phyloP scores from a whole-genome alignment of 441 rosid genomes.

The Jatropha multifida region DNA sequence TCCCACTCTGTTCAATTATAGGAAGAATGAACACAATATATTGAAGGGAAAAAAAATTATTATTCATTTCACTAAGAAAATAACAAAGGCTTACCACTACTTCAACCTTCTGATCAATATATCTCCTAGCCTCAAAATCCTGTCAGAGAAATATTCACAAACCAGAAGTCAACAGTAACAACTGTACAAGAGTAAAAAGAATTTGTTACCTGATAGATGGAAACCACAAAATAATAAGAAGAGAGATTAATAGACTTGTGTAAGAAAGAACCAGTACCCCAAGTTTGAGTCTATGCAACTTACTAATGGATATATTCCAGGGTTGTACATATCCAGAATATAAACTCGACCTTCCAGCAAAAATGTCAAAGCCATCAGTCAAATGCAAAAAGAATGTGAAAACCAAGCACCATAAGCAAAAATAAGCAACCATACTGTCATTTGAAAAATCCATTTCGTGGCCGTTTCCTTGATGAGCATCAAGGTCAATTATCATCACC shows the following conservation, averaged over 20 bases:
- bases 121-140: constrained; percentile 78
- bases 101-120: constrained; percentile 78
- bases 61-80: constrained; percentile 12
- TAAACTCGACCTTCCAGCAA: constrained; percentile 69
- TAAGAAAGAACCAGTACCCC: not conserved
- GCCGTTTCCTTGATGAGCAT: constrained; percentile 99
- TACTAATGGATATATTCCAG: constrained; percentile 87
- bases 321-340: constrained; percentile 87
- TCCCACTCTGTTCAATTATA: constrained; percentile 64
- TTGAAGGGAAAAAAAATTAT: constrained; percentile 11
- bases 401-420: constrained; percentile 13
- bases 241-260: not conserved
- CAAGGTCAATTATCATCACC: constrained; percentile 97
- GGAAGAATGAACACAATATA: constrained; percentile 7
- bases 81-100: constrained; percentile 49
- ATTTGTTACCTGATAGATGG: not conserved
- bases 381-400: constrained; percentile 18
- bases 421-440: constrained; percentile 54
- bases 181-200: not conserved
- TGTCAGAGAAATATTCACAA: constrained; percentile 25
- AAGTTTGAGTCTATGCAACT: constrained; percentile 34
- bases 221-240: constrained; percentile 16
- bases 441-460: constrained; percentile 78
- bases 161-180: constrained; percentile 4
- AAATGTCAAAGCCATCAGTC: constrained; percentile 14